Conservation (phyloP, 176 grass and related monocot genomes). For the Saccharum officinarum region DNA sequence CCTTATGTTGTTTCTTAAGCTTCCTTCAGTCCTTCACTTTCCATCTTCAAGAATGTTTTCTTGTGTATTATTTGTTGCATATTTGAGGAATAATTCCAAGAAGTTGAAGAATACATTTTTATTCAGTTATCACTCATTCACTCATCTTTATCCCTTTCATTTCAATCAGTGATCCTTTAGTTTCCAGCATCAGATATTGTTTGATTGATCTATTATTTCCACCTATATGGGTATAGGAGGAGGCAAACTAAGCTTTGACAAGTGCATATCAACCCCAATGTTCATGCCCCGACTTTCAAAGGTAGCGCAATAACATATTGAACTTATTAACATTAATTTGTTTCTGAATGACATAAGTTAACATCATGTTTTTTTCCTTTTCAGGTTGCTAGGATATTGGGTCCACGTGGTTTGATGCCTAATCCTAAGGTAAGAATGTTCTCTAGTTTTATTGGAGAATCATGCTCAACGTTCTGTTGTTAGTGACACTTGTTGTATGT, state of each 20-base stretch:
- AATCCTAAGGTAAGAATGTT: slow-evolving; percentile 87
- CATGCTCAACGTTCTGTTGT: slow-evolving; percentile 13
- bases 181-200: slow-evolving; percentile 8
- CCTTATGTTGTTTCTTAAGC: neutral
- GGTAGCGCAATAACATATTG: slow-evolving; percentile 39
- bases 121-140: neutral
- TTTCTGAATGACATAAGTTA: slow-evolving; percentile 23
- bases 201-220: neutral
- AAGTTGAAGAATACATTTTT: neutral
- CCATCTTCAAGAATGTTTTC: neutral
- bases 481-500: slow-evolving; percentile 33
- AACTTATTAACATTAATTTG: neutral
- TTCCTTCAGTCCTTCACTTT: neutral
- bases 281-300: slow-evolving; percentile 98
- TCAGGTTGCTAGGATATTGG: slow-evolving; percentile 94
- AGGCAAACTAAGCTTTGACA: slow-evolving; percentile 93
- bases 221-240: slow-evolving; percentile 58
- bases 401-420: slow-evolving; percentile 96
- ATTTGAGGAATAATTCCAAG: neutral
- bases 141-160: neutral
- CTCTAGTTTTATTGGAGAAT: slow-evolving; percentile 13
- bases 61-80: neutral
- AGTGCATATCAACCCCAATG: slow-evolving; percentile 96
- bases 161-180: neutral
- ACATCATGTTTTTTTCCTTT: slow-evolving; percentile 14